A percentile compares a stretch with the other conserved stretches of the same genome.
phyloP scores from a whole-genome alignment of 1,284 basidiomycete genomes.

The Athelia psychrophila region DNA sequence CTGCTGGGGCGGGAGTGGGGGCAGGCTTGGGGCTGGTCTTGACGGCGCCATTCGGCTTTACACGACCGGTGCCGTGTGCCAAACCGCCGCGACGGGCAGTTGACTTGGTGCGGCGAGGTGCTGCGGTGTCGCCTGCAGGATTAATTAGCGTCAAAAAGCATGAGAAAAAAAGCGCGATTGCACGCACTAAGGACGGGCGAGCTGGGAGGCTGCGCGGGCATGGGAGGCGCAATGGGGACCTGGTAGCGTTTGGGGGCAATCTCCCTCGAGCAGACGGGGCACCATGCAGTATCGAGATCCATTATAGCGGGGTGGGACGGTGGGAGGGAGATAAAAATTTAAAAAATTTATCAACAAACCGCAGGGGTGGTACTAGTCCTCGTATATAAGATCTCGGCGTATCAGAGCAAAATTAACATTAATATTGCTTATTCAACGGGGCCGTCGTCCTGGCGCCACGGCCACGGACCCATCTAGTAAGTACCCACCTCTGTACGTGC shows the following conservation, averaged over 20 bases:
- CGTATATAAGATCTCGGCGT: too few relatives aligned
- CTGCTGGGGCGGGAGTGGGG: conserved; percentile 19
- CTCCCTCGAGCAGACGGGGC: conserved; percentile 68
- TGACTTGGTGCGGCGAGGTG: conserved; percentile 10
- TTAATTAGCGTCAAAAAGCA: conserved; percentile 11
- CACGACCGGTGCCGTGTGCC: conserved; percentile 58
- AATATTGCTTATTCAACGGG: too few relatives aligned
- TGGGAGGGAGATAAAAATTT: too few relatives aligned
- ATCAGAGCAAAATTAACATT: too few relatives aligned
- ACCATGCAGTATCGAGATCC: conserved; percentile 67
- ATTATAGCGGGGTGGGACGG: conserved; percentile 24
- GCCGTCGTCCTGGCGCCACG: too few relatives aligned
- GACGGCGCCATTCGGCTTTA: conserved; percentile 51
- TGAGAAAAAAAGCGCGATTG: conserved; percentile 7
- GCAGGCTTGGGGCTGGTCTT: conserved; percentile 34
- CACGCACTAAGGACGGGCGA: conserved; percentile 28
- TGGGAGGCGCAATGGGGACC: conserved; percentile 37
- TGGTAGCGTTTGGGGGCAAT: conserved; percentile 66
- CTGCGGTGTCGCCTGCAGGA: conserved; percentile 20
- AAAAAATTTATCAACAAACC: too few relatives aligned
- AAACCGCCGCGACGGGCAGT: conserved; percentile 44
- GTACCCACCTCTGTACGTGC: too few relatives aligned
- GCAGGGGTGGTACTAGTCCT: too few relatives aligned
- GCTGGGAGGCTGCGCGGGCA: conserved; percentile 24
- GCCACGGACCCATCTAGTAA: too few relatives aligned